Evolutionary conservation across 164 flowering plant genomes (phyloP).

Genomic region (Berberis thunbergii): DNA sequence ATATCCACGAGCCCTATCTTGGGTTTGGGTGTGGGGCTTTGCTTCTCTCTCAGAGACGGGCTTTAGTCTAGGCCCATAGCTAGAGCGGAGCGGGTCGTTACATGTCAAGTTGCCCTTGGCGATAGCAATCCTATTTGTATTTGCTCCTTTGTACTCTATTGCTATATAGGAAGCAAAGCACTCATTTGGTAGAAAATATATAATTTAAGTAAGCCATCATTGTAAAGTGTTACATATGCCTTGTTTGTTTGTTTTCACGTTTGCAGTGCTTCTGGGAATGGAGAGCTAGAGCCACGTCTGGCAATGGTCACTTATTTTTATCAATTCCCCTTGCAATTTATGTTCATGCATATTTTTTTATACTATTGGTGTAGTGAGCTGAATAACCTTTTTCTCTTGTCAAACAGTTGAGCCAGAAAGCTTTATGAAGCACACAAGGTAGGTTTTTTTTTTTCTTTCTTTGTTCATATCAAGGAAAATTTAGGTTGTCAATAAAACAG

Average conservation of each 20-base stretch:
- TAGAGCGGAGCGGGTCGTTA: no score
- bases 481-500: no score
- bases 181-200: no score
- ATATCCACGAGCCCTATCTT: no score
- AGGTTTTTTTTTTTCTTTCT: background rate
- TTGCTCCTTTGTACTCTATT: no score
- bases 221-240: background rate
- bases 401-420: constrained; percentile 40
- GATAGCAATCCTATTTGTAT: no score
- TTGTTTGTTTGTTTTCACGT: background rate
- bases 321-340: constrained; percentile 1
- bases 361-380: background rate
- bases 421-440: constrained; percentile 49
- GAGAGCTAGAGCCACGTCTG: constrained; percentile 31
- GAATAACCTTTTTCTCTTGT: constrained; percentile 13
- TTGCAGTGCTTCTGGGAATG: constrained; percentile 4
- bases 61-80: no score
- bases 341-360: background rate
- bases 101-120: no score
- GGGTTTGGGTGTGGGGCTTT: no score
- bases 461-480: no score
- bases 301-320: constrained; percentile 31
- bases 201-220: background rate
- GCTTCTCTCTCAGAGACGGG: no score
- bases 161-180: no score